These are phyloP conservation scores for Zasmidium cellare DNA, from an alignment of 2,329 filamentous ascomycete species.

Conservation along the genomic window DNA sequence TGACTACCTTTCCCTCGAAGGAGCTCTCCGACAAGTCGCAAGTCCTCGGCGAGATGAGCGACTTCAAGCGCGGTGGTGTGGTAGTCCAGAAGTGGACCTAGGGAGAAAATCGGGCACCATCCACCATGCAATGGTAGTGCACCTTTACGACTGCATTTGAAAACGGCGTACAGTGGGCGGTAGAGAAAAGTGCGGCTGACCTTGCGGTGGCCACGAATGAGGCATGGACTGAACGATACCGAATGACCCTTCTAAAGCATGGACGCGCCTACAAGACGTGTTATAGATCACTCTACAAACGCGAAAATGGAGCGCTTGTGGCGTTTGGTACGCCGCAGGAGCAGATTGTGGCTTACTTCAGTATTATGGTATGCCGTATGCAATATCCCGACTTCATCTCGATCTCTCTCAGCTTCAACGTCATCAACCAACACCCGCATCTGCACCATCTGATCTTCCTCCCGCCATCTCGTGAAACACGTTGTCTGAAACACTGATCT, in stretches of 20 bases:
- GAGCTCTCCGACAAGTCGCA: slow-evolving; percentile 68
- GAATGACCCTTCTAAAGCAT: neutral
- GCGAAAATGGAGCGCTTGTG: neutral
- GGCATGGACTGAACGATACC: neutral
- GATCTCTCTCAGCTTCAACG: neutral
- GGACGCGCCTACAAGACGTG: neutral
- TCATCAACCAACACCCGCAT: neutral
- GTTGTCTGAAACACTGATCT: neutral
- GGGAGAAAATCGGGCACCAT: neutral
- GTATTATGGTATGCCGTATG: neutral
- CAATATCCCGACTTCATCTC: neutral
- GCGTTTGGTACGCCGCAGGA: no score
- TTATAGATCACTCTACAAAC: neutral
- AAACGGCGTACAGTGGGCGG: neutral
- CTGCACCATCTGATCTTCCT: neutral
- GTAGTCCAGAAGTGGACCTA: slow-evolving; percentile 57
- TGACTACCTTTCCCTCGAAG: slow-evolving; percentile 81
- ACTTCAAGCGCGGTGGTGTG: slow-evolving; percentile 55
- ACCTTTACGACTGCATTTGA: neutral
- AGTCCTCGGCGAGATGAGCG: slow-evolving; percentile 48
- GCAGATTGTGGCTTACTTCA: neutral
- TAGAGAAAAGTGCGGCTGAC: neutral
- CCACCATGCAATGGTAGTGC: neutral
- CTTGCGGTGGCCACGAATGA: neutral
- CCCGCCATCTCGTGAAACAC: neutral